Evolutionary conservation across 768 basidiomycete genomes (phyloP).

Genomic region (Lentinula sp.): DNA sequence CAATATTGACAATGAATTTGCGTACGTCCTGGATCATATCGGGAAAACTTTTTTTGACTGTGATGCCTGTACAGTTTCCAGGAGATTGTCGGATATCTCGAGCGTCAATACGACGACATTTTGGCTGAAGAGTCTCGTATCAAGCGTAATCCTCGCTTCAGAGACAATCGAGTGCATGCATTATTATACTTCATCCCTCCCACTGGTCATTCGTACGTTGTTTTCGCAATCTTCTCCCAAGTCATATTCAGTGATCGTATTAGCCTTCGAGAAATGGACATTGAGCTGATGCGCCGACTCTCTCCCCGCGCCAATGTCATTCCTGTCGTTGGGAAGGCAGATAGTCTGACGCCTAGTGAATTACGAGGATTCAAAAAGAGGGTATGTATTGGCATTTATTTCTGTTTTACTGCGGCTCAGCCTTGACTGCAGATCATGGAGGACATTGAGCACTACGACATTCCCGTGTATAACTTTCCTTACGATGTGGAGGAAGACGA

Average conservation of each 20-base stretch:
- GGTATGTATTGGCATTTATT: conserved; percentile 31
- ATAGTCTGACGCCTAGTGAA: conserved; percentile 90
- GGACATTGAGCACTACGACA: conserved; percentile 97
- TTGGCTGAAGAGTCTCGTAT: conserved; percentile 98
- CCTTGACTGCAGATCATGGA: conserved; percentile 81
- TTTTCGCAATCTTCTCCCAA: not conserved
- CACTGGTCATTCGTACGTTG: conserved; percentile 89
- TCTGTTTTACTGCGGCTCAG: not conserved
- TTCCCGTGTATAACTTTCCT: conserved; percentile 99
- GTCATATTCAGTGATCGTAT: conserved; percentile 6
- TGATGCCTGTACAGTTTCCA: conserved; percentile 60
- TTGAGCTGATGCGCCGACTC: conserved; percentile 96
- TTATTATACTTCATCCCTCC: conserved; percentile 98
- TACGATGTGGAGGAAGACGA: conserved; percentile 99
- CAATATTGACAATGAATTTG: conserved; percentile 97
- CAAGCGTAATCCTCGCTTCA: conserved; percentile 98
- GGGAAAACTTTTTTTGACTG: not conserved
- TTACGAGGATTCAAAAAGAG: conserved; percentile 95
- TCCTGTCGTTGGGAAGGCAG: conserved; percentile 95
- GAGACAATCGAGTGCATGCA: conserved; percentile 96
- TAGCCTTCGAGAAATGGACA: conserved; percentile 95
- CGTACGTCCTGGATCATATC: conserved; percentile 49
- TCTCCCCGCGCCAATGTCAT: conserved; percentile 99
- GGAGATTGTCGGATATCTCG: conserved; percentile 94
- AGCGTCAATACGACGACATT: conserved; percentile 98